Evolutionary conservation across 768 basidiomycete genomes (phyloP).

Genomic region (Suillus decipiens): DNA sequence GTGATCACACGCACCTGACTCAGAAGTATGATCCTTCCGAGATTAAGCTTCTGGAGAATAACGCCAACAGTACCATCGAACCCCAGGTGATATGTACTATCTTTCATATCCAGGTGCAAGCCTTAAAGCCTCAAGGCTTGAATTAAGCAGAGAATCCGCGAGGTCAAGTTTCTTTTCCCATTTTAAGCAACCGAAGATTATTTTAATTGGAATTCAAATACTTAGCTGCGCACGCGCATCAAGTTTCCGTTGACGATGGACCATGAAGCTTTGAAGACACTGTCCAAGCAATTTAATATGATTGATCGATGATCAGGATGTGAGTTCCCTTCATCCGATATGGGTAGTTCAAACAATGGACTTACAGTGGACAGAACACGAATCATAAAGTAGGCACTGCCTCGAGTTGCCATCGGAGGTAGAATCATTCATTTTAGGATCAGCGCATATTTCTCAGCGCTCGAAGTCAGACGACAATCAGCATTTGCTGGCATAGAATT

Average conservation of each 20-base stretch:
- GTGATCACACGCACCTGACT: too few relatives aligned
- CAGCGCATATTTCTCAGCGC: background rate
- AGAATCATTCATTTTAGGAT: background rate
- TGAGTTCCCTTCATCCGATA: background rate
- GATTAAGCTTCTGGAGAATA: background rate
- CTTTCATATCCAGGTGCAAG: background rate
- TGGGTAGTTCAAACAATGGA: background rate
- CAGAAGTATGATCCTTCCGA: background rate
- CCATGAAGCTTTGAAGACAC: background rate
- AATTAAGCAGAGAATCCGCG: background rate
- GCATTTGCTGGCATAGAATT: background rate
- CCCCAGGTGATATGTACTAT: background rate
- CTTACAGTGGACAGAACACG: background rate
- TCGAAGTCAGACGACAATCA: background rate
- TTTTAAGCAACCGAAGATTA: background rate
- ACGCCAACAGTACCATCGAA: background rate
- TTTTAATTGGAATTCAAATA: background rate
- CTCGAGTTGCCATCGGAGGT: background rate
- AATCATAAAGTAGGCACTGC: background rate
- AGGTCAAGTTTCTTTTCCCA: background rate
- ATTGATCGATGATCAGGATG: background rate
- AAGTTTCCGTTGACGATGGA: background rate
- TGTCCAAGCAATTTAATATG: background rate
- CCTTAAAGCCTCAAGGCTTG: background rate
- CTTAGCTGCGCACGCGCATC: background rate